Evolutionary conservation across 805 yeast genomes (phyloP).

Genomic region (Starmerella apicola): DNA sequence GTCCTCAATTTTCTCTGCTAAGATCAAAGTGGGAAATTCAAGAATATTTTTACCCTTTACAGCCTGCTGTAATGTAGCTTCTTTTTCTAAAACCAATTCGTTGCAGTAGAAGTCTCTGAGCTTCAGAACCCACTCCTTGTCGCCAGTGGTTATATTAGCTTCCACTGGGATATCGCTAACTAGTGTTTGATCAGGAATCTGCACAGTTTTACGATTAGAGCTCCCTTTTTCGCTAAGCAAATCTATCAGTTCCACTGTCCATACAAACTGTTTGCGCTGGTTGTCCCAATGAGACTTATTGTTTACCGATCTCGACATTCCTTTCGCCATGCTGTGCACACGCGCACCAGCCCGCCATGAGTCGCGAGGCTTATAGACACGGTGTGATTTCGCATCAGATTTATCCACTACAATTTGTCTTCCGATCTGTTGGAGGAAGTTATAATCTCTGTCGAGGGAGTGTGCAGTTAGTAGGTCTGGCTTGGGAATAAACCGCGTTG

Average conservation of each 20-base stretch:
- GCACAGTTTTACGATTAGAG: slow-evolving; percentile 5
- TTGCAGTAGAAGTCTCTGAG: slow-evolving; percentile 18
- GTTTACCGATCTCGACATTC: slow-evolving; percentile 53
- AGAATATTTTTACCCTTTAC: slow-evolving; percentile 49
- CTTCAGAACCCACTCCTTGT: slow-evolving; percentile 1
- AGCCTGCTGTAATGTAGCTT: slow-evolving; percentile 34
- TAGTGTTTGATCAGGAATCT: slow-evolving; percentile 17
- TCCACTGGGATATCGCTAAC: slow-evolving; percentile 3
- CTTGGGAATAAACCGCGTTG: slow-evolving; percentile 43
- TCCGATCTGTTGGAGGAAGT: slow-evolving; percentile 50
- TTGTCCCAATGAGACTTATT: slow-evolving; percentile 66
- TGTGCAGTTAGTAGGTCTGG: slow-evolving; percentile 33
- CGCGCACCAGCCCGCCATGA: slow-evolving; percentile 50
- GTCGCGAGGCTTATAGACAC: slow-evolving; percentile 27
- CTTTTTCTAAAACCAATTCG: slow-evolving; percentile 10
- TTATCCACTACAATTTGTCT: slow-evolving; percentile 50
- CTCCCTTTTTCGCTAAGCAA: no score
- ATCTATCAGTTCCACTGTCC: slow-evolving; percentile 58
- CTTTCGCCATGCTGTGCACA: slow-evolving; percentile 50
- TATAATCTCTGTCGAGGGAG: slow-evolving; percentile 68
- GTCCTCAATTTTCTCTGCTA: slow-evolving; percentile 12
- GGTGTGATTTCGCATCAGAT: slow-evolving; percentile 31
- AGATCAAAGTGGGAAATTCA: slow-evolving; percentile 59
- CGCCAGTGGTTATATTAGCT: background rate
- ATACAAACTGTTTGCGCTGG: slow-evolving; percentile 44